These are phyloP conservation scores for Rhododendron simsii DNA, from an alignment of 148 eudicot species.

Conservation along the genomic window DNA sequence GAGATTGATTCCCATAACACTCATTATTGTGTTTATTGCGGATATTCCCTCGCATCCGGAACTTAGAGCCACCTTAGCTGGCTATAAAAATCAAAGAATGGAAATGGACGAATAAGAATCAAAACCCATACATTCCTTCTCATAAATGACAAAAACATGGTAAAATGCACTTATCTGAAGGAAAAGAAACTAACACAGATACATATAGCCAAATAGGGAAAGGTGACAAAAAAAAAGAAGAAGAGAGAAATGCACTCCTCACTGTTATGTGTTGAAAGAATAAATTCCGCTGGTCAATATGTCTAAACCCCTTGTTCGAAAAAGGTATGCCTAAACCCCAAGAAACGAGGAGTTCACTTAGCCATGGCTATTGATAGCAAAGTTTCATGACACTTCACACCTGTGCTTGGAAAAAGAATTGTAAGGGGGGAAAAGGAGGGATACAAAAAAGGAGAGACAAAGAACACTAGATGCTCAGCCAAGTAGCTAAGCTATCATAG, in stretches of 20 bases:
- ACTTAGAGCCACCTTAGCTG: constrained; percentile 77
- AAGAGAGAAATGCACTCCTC: not conserved
- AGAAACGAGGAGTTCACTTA: not conserved
- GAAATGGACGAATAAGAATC: not conserved
- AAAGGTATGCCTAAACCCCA: not conserved
- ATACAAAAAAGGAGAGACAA: not conserved
- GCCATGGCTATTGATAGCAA: not conserved
- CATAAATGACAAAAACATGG: not conserved
- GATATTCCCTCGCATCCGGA: constrained; percentile 94
- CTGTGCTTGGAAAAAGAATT: not conserved
- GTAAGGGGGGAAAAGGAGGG: not conserved
- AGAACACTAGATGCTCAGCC: not conserved
- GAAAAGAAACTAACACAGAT: not conserved
- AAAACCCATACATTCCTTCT: not conserved
- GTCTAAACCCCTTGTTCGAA: not conserved
- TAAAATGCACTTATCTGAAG: not conserved
- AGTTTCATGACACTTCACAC: not conserved
- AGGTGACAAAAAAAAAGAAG: not conserved
- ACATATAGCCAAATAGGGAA: not conserved
- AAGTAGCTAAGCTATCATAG: not conserved
- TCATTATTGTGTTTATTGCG: constrained; percentile 92
- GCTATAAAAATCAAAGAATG: constrained; percentile 36
- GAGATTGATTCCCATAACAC: constrained; percentile 98
- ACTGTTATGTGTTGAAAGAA: not conserved
- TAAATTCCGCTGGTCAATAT: not conserved